Conservation (phyloP, 2,329 filamentous ascomycete species). For the Phoma sp. region DNA sequence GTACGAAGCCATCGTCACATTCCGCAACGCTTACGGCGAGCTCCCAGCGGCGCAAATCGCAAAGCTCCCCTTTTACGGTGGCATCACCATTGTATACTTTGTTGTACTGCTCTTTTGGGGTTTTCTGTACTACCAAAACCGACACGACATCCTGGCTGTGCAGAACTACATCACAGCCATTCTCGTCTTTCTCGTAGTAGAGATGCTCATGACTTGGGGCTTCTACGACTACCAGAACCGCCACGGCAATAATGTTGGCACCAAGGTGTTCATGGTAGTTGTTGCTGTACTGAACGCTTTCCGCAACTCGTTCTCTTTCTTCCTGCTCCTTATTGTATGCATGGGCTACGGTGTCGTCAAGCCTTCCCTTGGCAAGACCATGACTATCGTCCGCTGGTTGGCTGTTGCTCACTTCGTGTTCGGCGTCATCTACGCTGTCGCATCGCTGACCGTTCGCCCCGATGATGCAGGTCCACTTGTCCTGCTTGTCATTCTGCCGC, state of each 20-base stretch:
- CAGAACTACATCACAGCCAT: slow-evolving; percentile 99
- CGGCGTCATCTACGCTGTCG: slow-evolving; percentile 89
- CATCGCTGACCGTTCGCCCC: slow-evolving; percentile 85
- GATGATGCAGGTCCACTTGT: slow-evolving; percentile 90
- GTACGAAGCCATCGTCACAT: slow-evolving; percentile 84
- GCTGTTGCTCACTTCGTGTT: slow-evolving; percentile 94
- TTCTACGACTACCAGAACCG: slow-evolving; percentile 98
- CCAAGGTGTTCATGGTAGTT: slow-evolving; percentile 85
- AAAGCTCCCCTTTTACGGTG: slow-evolving; percentile 96
- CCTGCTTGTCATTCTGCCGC: slow-evolving; percentile 88
- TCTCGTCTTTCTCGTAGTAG: slow-evolving; percentile 87
- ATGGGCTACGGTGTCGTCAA: slow-evolving; percentile 99
- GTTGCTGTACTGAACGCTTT: slow-evolving; percentile 94
- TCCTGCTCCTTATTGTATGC: slow-evolving; percentile 94
- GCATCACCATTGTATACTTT: slow-evolving; percentile 90
- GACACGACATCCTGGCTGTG: slow-evolving; percentile 91
- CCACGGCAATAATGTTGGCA: slow-evolving; percentile 80
- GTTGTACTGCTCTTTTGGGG: slow-evolving; percentile 88
- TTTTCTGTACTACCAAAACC: slow-evolving; percentile 93
- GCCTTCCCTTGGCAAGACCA: slow-evolving; percentile 85
- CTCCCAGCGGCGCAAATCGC: slow-evolving; percentile 94
- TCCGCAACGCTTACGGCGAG: slow-evolving; percentile 95
- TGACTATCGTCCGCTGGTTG: slow-evolving; percentile 91
- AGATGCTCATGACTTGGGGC: slow-evolving; percentile 98
- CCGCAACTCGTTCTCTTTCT: slow-evolving; percentile 97